phyloP scores from a whole-genome alignment of 225 moss, liverwort and hornwort species.

The Pleurozium schreberi region DNA sequence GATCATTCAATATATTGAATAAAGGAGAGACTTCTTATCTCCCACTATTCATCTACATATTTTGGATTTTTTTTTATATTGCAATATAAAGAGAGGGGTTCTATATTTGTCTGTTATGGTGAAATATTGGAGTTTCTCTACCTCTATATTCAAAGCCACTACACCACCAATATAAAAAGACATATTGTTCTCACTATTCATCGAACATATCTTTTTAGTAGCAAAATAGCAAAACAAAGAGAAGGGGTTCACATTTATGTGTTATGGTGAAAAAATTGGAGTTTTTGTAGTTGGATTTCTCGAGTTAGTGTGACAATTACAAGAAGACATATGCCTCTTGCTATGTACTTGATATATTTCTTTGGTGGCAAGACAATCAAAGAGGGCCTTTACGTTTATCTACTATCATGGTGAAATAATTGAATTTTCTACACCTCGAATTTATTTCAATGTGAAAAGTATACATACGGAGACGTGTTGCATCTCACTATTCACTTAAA shows the following conservation, averaged over 20 bases:
- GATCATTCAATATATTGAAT: not conserved
- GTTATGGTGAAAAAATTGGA: not conserved
- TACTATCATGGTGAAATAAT: too few species aligned
- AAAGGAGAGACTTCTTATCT: too few species aligned
- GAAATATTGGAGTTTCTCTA: not conserved
- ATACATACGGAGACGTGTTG: too few species aligned
- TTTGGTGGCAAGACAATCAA: too few species aligned
- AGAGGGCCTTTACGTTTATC: too few species aligned
- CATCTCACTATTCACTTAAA: not conserved
- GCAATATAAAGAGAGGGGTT: not conserved
- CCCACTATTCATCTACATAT: not conserved
- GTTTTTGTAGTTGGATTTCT: not conserved
- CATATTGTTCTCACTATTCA: not conserved
- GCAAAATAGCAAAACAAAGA: not conserved
- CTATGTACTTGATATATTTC: not conserved
- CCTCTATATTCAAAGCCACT: not conserved
- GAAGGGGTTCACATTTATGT: not conserved
- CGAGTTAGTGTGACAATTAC: not conserved
- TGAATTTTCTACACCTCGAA: too few species aligned
- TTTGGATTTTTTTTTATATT: too few species aligned
- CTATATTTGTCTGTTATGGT: rapidly evolving
- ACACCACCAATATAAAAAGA: too few species aligned
- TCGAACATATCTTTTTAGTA: rapidly evolving
- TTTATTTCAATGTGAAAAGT: too few species aligned
- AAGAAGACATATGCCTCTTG: not conserved